Evolutionary conservation across 257 asterid species (phyloP).

Genomic region (Eustoma russellianum): DNA sequence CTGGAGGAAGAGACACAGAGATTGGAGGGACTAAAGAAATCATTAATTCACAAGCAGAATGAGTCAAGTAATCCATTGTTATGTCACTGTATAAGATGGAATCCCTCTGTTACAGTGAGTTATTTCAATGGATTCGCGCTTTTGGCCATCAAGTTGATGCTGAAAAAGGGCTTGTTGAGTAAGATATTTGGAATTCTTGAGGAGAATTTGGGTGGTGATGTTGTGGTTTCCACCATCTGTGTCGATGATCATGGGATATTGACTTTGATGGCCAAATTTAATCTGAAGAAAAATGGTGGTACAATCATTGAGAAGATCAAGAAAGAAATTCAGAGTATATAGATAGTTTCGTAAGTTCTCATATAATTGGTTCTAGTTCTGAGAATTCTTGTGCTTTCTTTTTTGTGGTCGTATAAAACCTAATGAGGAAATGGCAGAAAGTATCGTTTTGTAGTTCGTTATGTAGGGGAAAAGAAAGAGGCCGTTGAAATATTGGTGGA

Average conservation of each 20-base stretch:
- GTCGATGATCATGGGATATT: conserved; percentile 31
- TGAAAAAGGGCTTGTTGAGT: conserved; percentile 26
- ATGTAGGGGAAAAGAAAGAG: background rate
- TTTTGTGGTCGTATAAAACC: background rate
- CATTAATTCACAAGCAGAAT: conserved; percentile 7
- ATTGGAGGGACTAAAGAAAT: conserved; percentile 41
- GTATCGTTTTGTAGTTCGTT: background rate
- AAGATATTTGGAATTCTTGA: conserved; percentile 34
- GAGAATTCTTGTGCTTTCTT: background rate
- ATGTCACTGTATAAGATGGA: conserved; percentile 19
- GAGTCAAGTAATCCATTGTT: conserved; percentile 11
- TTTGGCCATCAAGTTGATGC: conserved; percentile 37
- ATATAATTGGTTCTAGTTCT: background rate
- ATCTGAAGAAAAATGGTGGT: conserved; percentile 21
- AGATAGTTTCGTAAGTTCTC: conserved; percentile 7
- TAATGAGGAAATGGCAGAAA: background rate
- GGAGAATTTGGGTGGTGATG: conserved; percentile 45
- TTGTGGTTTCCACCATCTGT: conserved; percentile 36
- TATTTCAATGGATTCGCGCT: conserved; percentile 34
- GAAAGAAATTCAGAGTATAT: conserved; percentile 35
- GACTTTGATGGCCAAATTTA: conserved; percentile 37
- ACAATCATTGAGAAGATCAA: conserved; percentile 29
- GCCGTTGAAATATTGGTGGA: background rate
- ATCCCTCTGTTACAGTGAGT: conserved; percentile 23
- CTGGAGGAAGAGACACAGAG: conserved; percentile 45